A percentile compares a stretch with the other conserved stretches of the same genome.
phyloP scores from a whole-genome alignment of 345 rosid genomes.

The Toxicodendron radicans region DNA sequence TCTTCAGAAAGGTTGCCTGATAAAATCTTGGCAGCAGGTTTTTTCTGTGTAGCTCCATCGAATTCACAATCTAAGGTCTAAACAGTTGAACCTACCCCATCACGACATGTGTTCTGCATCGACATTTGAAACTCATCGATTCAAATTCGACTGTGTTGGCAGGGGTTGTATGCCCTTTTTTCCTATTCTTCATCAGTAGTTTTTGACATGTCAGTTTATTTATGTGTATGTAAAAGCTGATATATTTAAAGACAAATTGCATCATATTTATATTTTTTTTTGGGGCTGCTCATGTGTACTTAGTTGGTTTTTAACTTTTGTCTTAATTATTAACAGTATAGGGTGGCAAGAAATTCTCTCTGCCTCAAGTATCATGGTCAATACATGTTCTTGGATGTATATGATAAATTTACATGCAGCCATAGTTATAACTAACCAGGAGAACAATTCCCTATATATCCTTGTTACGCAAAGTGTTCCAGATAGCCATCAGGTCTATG shows the following conservation, averaged over 20 bases:
- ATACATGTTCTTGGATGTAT: too few species aligned
- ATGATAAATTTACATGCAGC: neutral
- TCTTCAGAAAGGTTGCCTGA: slow-evolving; percentile 44
- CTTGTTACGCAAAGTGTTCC: slow-evolving; percentile 2
- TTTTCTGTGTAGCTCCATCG: slow-evolving; percentile 69
- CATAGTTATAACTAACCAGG: neutral
- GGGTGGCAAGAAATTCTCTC: slow-evolving; percentile 1
- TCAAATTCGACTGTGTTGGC: slow-evolving; percentile 52
- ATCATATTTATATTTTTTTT: slow-evolving; percentile 2
- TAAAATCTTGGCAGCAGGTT: slow-evolving; percentile 73
- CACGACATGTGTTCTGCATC: slow-evolving; percentile 56
- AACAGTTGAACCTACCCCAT: slow-evolving; percentile 55
- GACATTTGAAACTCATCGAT: slow-evolving; percentile 54
- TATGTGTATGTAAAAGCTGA: slow-evolving; percentile 17
- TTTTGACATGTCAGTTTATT: slow-evolving; percentile 31
- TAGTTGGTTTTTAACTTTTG: slow-evolving; percentile 12
- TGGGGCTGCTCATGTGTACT: slow-evolving; percentile 22
- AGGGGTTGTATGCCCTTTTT: slow-evolving; percentile 45
- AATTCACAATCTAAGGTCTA: slow-evolving; percentile 63
- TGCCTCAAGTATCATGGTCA: neutral
- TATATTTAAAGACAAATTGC: slow-evolving; percentile 19
- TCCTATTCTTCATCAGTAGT: slow-evolving; percentile 36
- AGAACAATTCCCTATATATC: neutral
- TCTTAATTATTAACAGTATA: slow-evolving; percentile 4
- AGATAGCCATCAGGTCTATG: neutral